Base-by-base conservation (phyloP, 257 asterid species). In the Solanum dulcamara region DNA sequence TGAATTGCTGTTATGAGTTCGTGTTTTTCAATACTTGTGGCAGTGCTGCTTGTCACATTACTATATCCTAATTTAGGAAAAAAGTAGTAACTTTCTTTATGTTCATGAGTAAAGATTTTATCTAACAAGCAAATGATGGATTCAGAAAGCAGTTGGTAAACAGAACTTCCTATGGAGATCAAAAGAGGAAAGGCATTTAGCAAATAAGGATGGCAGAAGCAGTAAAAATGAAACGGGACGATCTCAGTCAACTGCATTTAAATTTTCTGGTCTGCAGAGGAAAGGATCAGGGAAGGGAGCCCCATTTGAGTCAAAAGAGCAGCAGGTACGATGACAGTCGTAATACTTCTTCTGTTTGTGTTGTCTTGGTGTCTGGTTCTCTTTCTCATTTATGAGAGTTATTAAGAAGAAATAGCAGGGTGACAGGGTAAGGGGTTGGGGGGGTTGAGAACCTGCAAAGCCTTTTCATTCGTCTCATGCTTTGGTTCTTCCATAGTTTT, bases 201-300 rank as follows among this genome's bases (percentile, higher is more conserved):
- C 94, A 14, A 91, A 84, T 87, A 90, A 87, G 80, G 91, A 92
- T 38, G 87, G 86, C 81, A 81, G 87, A 66, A 87, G 85, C 42
- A 79, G 42, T 57, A 85, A 88, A 80, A 86, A 79, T 86, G 92
- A 89, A 88, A 48, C 86, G 57, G 94, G 89, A 74, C 89, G 85
- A 72, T 87, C 90, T 80, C 90, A 91, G 70, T 86, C 93, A 13
- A 64, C 93, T 26, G 82, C 87, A 20, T 90, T 90, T 55, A 92
- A 87, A 87, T 90, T 92, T 22, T 81, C 79, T 35, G 94, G 91
- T 33, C 81, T 82, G 53, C 93, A 89, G 89, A 93, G 87, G 89
- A 94, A 94, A 86, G 94, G 83, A 48, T 26, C 64, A 79, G 83
- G 92, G 79, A 90, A 87, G 86, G 96, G 92, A 74, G 79, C 70